phyloP scores from a whole-genome alignment of 2,329 filamentous ascomycete species.

The Penicillium sp. region DNA sequence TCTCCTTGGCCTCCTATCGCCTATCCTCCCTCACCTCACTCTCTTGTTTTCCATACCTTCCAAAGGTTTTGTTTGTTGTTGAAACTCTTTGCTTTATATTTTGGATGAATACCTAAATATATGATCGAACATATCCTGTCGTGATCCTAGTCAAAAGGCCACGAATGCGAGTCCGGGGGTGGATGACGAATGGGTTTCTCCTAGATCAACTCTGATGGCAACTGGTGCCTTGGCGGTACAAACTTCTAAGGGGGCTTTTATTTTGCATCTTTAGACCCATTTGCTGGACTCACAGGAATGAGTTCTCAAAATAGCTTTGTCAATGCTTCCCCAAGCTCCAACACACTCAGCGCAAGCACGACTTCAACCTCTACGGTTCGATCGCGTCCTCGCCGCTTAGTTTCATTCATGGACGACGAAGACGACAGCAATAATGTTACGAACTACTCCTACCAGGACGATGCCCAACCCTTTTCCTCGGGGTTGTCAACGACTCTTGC shows the following conservation, averaged over 20 bases:
- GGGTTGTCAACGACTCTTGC: conserved; percentile 32
- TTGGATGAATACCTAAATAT: conserved; percentile 9
- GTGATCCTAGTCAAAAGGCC: conserved; percentile 13
- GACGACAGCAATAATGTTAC: conserved; percentile 28
- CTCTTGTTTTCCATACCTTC: not conserved
- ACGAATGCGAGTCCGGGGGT: conserved; percentile 30
- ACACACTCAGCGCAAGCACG: conserved; percentile 34
- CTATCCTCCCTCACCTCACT: conserved; percentile 1
- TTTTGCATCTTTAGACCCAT: conserved; percentile 21
- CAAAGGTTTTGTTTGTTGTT: not conserved
- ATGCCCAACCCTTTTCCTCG: conserved; percentile 29
- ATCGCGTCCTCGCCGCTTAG: conserved; percentile 45
- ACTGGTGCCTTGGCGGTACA: conserved; percentile 34
- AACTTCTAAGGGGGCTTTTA: conserved; percentile 27
- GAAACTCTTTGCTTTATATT: not conserved
- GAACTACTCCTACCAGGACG: conserved; percentile 26
- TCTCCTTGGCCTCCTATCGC: conserved; percentile 22
- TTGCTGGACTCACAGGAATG: conserved; percentile 37
- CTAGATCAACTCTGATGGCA: conserved; percentile 38
- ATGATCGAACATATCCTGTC: conserved; percentile 3
- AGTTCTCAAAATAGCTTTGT: conserved; percentile 41
- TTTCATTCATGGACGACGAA: conserved; percentile 44
- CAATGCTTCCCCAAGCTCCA: conserved; percentile 38
- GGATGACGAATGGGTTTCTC: conserved; percentile 41
- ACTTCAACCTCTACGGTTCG: conserved; percentile 43